Base-by-base conservation (phyloP, 2,329 filamentous ascomycete species). In the Neofusicoccum parvum region DNA sequence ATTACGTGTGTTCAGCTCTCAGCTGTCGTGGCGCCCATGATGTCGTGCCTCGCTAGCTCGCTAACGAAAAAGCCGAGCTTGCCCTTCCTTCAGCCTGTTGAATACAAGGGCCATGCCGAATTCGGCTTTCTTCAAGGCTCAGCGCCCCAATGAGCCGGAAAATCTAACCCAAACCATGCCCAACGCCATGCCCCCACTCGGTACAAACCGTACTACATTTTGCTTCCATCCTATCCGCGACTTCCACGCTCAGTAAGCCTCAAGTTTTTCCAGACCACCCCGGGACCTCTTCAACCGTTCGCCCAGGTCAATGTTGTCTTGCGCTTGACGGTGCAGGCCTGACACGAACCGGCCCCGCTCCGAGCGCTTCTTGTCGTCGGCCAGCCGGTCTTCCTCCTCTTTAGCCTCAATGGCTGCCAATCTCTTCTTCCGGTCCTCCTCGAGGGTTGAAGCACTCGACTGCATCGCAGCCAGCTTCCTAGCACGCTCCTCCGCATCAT, bases 391-490 rank as follows among this genome's bases (percentile, higher is more conserved):
- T 17, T 80, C 81, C 56, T 85, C 83, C 70, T 96, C 92, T 67
- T 83, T 83, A 68, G 87, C 86, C 27, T 87, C 88, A 17, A 94
- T 79, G 1, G 87, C 87, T 0, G 87, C 86, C 10, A 96, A 80
- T 27, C 92, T 86, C 66, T 85, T 83, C 69, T 86, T 86, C 37
- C 92, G 88, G 70, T 90, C 88, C n/a, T 81, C 74, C 70, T 94
- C 91, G 54, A 96, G 81, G 11, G 90, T 86, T 1, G 83, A 84
- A 46, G 78, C 79, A 64, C 78, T 76, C 17, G 71, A 73, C 56
- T 78, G 77, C 79, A 80, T 80, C 11, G 73, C 77, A 4, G 78
- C 78, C 10, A 80, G 68, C 65, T 75, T 78, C 41, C 70, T 73
- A 11, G 73, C 74, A 37, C 75, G 75, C 64, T 75, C 76, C 7